These are phyloP conservation scores for Aspergillus alliaceus DNA, from an alignment of 2,329 filamentous ascomycete genomes.

Conservation along the genomic window DNA sequence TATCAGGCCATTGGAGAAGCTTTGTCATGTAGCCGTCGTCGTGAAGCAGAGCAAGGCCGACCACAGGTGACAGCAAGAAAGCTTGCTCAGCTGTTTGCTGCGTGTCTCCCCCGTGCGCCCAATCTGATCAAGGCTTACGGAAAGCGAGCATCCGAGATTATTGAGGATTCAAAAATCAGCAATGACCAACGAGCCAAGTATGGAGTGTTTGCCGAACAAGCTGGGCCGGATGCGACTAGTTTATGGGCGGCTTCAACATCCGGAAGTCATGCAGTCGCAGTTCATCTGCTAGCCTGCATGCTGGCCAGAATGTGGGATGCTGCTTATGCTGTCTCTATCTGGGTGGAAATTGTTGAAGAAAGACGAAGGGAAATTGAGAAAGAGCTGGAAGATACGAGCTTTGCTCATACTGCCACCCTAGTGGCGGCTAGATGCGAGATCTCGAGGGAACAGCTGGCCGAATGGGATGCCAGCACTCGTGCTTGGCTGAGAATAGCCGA, in stretches of 20 bases:
- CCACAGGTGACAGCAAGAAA: conserved; percentile 40
- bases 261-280: not conserved
- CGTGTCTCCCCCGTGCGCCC: conserved; percentile 31
- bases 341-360: conserved; percentile 4
- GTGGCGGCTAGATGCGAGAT: conserved; percentile 5
- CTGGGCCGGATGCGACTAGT: conserved; percentile 7
- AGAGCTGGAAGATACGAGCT: not conserved
- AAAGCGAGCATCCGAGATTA: conserved; percentile 10
- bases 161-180: not conserved
- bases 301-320: conserved; percentile 9
- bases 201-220: conserved; percentile 7
- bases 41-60: conserved; percentile 40
- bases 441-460: not conserved
- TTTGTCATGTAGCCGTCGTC: conserved; percentile 30
- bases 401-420: not conserved
- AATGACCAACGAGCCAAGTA: not conserved
- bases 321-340: conserved; percentile 8
- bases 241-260: conserved; percentile 11
- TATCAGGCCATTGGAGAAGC: conserved; percentile 30
- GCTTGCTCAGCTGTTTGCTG: conserved; percentile 43
- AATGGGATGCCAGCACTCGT: conserved; percentile 11
- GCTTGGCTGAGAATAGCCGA: conserved; percentile 9
- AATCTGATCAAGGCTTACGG: conserved; percentile 29
- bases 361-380: conserved; percentile 3
- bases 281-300: conserved; percentile 12